A percentile compares a stretch with the other conserved stretches of the same genome.
Conservation (phyloP, 1,284 basidiomycete genomes). For the Somion occarium region DNA sequence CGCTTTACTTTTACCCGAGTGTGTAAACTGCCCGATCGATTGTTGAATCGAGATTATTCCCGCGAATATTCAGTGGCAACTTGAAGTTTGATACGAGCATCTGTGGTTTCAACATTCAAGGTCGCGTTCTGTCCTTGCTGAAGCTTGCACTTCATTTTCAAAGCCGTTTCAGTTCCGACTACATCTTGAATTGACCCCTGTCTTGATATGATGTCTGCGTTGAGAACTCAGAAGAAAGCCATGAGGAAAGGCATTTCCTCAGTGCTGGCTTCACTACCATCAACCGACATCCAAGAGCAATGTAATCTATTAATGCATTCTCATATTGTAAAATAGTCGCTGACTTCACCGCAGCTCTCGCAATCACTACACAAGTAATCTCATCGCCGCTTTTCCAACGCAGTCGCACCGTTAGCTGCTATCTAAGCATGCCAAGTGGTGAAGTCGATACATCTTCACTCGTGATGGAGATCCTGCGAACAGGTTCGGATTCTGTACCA, state of each 20-base stretch:
- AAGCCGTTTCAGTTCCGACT: neutral
- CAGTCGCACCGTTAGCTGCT: conserved; percentile 59
- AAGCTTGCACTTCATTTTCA: neutral
- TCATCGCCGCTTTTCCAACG: conserved; percentile 45
- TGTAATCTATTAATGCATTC: conserved; percentile 35
- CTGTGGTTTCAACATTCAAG: neutral
- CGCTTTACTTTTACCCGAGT: too few species aligned
- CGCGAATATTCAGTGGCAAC: conserved; percentile 2
- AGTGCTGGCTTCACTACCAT: conserved; percentile 38
- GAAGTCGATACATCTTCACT: conserved; percentile 60
- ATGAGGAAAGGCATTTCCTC: conserved; percentile 46
- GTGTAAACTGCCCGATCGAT: conserved; percentile 3
- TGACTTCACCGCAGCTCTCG: conserved; percentile 40
- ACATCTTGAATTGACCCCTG: neutral
- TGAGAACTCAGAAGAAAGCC: conserved; percentile 44
- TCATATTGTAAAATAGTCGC: neutral
- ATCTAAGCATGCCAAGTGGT: conserved; percentile 70
- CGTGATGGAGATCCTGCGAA: conserved; percentile 40
- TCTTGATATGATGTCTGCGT: neutral
- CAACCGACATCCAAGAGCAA: conserved; percentile 49
- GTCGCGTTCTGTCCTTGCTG: neutral
- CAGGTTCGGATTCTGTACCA: conserved; percentile 33
- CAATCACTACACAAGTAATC: conserved; percentile 44
- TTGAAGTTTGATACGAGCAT: neutral
- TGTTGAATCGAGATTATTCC: conserved; percentile 1